Percentiles rank a stretch among this genome's conserved stretches.
phyloP scores from a whole-genome alignment of 2,329 filamentous ascomycete species.

The Aphanocladium album region DNA sequence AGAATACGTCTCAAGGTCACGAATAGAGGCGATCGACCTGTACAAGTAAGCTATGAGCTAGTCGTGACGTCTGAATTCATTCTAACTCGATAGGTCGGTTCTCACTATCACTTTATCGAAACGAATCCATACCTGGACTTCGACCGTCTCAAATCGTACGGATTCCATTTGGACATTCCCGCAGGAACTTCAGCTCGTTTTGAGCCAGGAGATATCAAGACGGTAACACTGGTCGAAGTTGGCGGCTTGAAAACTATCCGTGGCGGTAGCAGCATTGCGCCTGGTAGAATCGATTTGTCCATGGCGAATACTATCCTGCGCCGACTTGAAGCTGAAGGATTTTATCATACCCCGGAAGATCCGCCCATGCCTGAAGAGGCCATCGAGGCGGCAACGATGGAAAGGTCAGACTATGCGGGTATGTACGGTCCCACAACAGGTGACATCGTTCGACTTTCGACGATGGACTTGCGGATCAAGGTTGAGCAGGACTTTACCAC shows the following conservation, averaged over 20 bases:
- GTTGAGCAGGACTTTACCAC: slow-evolving; percentile 80
- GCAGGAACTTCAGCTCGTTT: slow-evolving; percentile 91
- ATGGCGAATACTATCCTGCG: slow-evolving; percentile 61
- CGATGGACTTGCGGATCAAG: slow-evolving; percentile 83
- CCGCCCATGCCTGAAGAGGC: slow-evolving; percentile 48
- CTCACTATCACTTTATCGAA: slow-evolving; percentile 95
- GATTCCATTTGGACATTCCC: slow-evolving; percentile 81
- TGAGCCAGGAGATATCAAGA: slow-evolving; percentile 88
- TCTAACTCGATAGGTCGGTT: slow-evolving; percentile 45
- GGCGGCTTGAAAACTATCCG: slow-evolving; percentile 72
- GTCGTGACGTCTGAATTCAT: too few relatives aligned
- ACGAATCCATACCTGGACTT: slow-evolving; percentile 88
- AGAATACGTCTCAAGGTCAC: slow-evolving; percentile 72
- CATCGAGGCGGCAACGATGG: slow-evolving; percentile 64
- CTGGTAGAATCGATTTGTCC: slow-evolving; percentile 62
- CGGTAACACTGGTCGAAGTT: slow-evolving; percentile 85
- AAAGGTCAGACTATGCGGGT: slow-evolving; percentile 69
- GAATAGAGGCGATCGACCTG: slow-evolving; percentile 81
- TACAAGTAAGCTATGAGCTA: slow-evolving; percentile 57
- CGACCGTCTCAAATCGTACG: slow-evolving; percentile 76
- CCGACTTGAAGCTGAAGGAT: slow-evolving; percentile 66
- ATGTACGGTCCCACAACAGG: slow-evolving; percentile 95
- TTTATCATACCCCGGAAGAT: slow-evolving; percentile 65
- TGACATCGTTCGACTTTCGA: slow-evolving; percentile 74
- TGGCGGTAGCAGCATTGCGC: slow-evolving; percentile 77